Conservation (phyloP, 371 early-diverging fungal genomes). For the Apophysomyces sp. region DNA sequence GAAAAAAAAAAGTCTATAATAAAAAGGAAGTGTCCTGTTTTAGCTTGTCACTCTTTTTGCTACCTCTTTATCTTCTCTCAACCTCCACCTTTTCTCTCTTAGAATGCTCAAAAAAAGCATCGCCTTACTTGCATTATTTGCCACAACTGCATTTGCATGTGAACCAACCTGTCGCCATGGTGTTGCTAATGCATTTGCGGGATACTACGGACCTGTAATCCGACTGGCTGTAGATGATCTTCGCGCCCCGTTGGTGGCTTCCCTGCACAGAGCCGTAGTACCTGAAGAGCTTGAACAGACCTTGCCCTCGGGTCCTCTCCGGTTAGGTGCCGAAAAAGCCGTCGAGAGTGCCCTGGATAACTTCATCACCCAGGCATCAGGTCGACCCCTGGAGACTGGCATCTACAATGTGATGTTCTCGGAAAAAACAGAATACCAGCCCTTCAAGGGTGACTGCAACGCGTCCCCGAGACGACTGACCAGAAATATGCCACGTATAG, state of each 20-base stretch:
- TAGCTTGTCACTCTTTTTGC: background rate
- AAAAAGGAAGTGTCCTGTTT: background rate
- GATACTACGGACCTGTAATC: constrained; percentile 39
- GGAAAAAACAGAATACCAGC: constrained; percentile 32
- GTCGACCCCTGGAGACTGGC: constrained; percentile 30
- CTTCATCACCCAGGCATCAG: constrained; percentile 19
- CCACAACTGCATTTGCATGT: constrained; percentile 41
- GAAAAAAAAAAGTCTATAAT: background rate
- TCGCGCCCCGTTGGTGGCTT: constrained; percentile 25
- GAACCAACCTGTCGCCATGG: constrained; percentile 59
- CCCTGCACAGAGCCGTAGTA: constrained; percentile 25
- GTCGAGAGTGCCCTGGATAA: constrained; percentile 15
- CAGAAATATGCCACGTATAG: constrained; percentile 52
- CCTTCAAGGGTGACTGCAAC: constrained; percentile 68
- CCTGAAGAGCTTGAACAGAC: constrained; percentile 15
- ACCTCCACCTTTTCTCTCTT: background rate
- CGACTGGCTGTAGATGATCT: constrained; percentile 25
- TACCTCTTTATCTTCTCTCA: background rate
- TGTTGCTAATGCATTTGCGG: constrained; percentile 52
- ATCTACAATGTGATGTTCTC: constrained; percentile 55
- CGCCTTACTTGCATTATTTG: background rate
- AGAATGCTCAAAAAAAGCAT: constrained; percentile 12
- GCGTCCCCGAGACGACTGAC: constrained; percentile 43
- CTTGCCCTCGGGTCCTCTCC: constrained; percentile 11
- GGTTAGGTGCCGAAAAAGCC: constrained; percentile 22